Base-by-base conservation (phyloP, 805 yeast genomes). In the Spathaspora gorwiae region DNA sequence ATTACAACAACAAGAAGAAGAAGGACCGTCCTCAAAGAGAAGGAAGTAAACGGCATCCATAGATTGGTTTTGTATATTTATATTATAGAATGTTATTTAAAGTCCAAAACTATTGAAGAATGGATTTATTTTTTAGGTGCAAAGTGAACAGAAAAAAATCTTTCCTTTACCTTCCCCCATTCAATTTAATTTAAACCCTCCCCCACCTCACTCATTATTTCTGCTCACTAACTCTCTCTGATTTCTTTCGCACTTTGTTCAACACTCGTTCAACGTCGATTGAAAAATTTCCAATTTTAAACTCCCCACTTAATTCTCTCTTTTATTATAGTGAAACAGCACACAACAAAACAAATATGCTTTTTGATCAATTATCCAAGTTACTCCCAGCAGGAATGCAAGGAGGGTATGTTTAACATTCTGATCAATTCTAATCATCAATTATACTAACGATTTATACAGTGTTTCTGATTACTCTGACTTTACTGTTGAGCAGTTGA, bases 401-500 rank as follows among this genome's bases (percentile, higher is more conserved):
- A 31, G 26, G 24, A 27, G 42, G 44, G 47, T 46, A 46, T 33
- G 48, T 40, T n/a, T 32, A 19, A 5, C 27, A 15, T 19, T 35
- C 24, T 12, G 7, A 9, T 14, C 40, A 40, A 36, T 35, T 30
- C 24, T 19, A 19, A 19, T 19, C 24, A 19, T 19, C 13, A 29
- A 14, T 3, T 30, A n/a, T 37, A 48, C 52, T 46, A 46, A 47
- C 45, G 2, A 15, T 13, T 32, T 11, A 12, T 8, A 12, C 13
- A 40, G 39, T 6, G 35, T 34, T 33, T 57, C 49, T 26, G 43
- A 48, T 29, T 61, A 51, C 51, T 37, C 57, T 42, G 54, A 61
- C 15, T 64, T 66, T 54, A 58, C 78, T 31, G 47, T 62, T 40
- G 83, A 80, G 36, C 84, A 82, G 50, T 77, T 87, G 61, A 71